Evolutionary conservation across 768 basidiomycete species (phyloP).

Genomic region (Roridomyces roridus): DNA sequence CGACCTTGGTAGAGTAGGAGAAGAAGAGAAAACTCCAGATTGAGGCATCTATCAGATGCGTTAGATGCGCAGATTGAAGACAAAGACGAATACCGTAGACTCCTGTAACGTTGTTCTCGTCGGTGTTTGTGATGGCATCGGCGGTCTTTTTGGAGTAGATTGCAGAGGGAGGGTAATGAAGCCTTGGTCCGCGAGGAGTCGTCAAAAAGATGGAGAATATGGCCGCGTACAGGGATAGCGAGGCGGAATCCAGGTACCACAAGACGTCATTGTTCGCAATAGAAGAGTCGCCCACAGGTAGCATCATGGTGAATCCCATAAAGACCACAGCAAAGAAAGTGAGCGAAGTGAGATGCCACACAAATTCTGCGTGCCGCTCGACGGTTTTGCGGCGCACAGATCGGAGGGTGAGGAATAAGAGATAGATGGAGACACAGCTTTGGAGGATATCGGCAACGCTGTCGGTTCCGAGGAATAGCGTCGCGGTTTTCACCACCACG

Average conservation of each 20-base stretch:
- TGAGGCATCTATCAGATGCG: slow-evolving; percentile 53
- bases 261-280: slow-evolving; percentile 30
- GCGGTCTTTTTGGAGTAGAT: slow-evolving; percentile 81
- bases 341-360: neutral
- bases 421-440: neutral
- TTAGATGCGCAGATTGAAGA: neutral
- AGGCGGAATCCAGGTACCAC: slow-evolving; percentile 56
- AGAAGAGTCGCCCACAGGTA: slow-evolving; percentile 14
- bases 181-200: slow-evolving; percentile 75
- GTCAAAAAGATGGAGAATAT: slow-evolving; percentile 46
- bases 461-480: neutral
- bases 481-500: neutral
- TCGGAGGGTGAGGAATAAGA: neutral
- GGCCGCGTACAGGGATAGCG: slow-evolving; percentile 46
- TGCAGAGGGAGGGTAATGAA: slow-evolving; percentile 71
- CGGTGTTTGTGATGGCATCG: slow-evolving; percentile 59
- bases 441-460: neutral
- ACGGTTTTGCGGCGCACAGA: neutral
- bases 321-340: neutral
- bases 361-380: neutral
- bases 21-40: slow-evolving; percentile 71
- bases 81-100: slow-evolving; percentile 55
- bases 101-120: slow-evolving; percentile 77
- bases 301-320: neutral
- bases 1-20: slow-evolving; percentile 85